Evolutionary conservation across 257 asterid species (phyloP), one percentile per base, ranked within the genome.

Genomic region (Solanum habrochaites): DNA sequence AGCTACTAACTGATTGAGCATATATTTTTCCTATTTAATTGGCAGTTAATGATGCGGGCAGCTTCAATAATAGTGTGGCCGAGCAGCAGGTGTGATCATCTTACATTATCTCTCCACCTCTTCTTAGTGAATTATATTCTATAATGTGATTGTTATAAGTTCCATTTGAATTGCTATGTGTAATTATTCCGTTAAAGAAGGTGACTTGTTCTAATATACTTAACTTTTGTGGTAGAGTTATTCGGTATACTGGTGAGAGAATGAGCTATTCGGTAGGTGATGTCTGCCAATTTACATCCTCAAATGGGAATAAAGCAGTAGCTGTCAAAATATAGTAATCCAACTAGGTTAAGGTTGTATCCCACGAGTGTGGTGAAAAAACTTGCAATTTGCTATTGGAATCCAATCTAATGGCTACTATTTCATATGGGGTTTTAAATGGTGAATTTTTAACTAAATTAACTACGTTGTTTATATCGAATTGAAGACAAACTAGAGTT

Each of bases 61-160:
- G 99, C 93, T 97, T 97, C 93, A 97, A 95, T 94, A 96, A 97
- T 93, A 97, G 98, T 83, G 99, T 97, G 85, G 90, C 97, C 7
- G 99, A 90, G 91, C 97, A 96, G 91, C 98, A 97, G 99, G 99
- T 97, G 93, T 72, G 91, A 85, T 56, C 80, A 73, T 73, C 89
- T 86, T 85, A 62, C 40, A 27, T 78, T 45, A n/a, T 43, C 40
- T 78, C 84, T 13, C 14, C n/a, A 35, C n/a, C 39, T 43, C 39
- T 42, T 77, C 83, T 56, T 14, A 42, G 14, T 77, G 60, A n/a
- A n/a, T 42, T 42, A 8, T 43, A 6, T 42, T 77, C 60, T 42
- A 25, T 43, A 8, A 1, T 14, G 83, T 8, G 40, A 78, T 78
- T 78, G 37, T 45, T 45, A 25, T 45, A 43, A 25, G 83, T 45